Percentiles rank a stretch among this genome's conserved stretches.
These are phyloP conservation scores for Coemansia sp. DNA, from an alignment of 192 early-diverging fungal genomes.

Conservation along the genomic window DNA sequence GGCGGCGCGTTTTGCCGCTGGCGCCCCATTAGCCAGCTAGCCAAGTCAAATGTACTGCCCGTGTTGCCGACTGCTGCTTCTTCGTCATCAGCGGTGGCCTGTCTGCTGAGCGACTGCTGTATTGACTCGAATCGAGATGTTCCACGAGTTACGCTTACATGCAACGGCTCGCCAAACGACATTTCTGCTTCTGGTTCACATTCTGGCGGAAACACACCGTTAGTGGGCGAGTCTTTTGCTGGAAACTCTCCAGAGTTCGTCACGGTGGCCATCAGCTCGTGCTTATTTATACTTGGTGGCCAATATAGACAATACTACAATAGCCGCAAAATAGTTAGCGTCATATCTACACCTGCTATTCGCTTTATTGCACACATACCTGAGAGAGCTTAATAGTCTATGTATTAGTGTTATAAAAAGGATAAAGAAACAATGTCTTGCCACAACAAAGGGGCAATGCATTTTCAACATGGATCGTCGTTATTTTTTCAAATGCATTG, in stretches of 20 bases:
- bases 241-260: background rate
- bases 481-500: too few species aligned
- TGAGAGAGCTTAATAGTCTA: too few species aligned
- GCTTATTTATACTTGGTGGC: too few species aligned
- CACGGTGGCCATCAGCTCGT: too few species aligned
- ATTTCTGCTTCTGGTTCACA: constrained; percentile 6
- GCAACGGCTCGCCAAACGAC: constrained; percentile 49
- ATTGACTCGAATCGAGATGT: constrained; percentile 35
- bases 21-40: constrained; percentile 19
- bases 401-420: too few species aligned
- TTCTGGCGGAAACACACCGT: constrained; percentile 2
- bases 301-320: too few species aligned
- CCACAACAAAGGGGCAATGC: too few species aligned
- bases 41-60: constrained; percentile 11
- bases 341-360: too few species aligned
- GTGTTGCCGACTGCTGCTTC: constrained; percentile 1
- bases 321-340: too few species aligned
- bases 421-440: too few species aligned
- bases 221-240: constrained; percentile 5
- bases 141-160: constrained; percentile 36
- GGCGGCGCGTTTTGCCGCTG: constrained; percentile 22
- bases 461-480: too few species aligned
- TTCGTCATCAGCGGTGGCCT: constrained; percentile 7
- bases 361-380: too few species aligned
- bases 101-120: constrained; percentile 27